Evolutionary conservation across 1,284 basidiomycete genomes (phyloP).

Genomic region (Puccinia triticina): DNA sequence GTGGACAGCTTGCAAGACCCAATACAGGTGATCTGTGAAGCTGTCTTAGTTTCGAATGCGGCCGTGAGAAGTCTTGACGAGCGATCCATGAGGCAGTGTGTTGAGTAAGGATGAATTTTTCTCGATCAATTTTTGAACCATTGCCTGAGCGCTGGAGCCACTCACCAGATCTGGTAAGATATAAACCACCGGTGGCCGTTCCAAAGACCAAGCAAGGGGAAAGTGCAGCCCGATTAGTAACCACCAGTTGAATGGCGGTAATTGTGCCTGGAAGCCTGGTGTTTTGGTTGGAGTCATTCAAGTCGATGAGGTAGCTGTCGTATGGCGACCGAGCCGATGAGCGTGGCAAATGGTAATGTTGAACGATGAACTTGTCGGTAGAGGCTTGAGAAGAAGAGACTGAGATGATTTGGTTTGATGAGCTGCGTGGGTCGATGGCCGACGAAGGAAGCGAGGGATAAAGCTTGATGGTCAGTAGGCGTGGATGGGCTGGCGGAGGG

Average conservation of each 20-base stretch:
- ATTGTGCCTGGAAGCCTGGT: not conserved
- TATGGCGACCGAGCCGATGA: conserved; percentile 3
- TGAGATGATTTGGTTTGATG: not conserved
- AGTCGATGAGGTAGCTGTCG: conserved; percentile 5
- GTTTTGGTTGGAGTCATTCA: not conserved
- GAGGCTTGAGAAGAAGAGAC: not conserved
- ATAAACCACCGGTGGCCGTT: not conserved
- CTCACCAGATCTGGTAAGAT: conserved; percentile 19
- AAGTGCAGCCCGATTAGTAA: not conserved
- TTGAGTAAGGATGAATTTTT: not conserved
- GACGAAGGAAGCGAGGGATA: not conserved
- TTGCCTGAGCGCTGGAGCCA: not conserved
- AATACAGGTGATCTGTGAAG: conserved; percentile 12
- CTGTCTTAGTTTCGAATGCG: conserved; percentile 3
- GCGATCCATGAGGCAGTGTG: not conserved
- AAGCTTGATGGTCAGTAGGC: conserved; percentile 17
- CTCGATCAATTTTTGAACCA: not conserved
- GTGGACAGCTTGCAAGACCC: conserved; percentile 16
- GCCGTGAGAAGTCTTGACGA: not conserved
- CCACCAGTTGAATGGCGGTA: conserved; percentile 4
- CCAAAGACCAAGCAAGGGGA: conserved; percentile 17
- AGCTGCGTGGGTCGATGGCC: not conserved
- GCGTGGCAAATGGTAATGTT: conserved; percentile 9
- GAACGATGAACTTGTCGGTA: not conserved
- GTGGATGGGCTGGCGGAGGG: not conserved